phyloP scores from a whole-genome alignment of 2,329 filamentous ascomycete species.

The Aspergillus viridinutans region DNA sequence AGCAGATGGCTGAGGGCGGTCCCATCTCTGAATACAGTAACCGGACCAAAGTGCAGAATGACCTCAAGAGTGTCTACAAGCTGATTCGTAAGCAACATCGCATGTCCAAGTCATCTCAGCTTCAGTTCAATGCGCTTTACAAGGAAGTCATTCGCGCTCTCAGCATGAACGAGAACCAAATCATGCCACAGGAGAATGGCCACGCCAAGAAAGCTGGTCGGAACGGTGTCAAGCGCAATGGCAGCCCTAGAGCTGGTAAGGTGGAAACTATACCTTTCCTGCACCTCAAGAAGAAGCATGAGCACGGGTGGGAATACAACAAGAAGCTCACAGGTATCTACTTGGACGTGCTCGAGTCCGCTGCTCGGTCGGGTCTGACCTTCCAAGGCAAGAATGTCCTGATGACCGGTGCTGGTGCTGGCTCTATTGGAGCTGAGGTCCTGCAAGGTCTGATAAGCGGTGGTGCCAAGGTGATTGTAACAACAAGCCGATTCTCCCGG shows the following conservation, averaged over 20 bases:
- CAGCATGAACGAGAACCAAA: constrained; percentile 97
- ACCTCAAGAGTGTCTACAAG: constrained; percentile 92
- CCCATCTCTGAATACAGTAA: constrained; percentile 99
- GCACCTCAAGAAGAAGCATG: constrained; percentile 94
- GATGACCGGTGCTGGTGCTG: constrained; percentile 97
- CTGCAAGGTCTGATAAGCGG: constrained; percentile 93
- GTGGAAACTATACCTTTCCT: constrained; percentile 97
- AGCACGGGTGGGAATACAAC: constrained; percentile 98
- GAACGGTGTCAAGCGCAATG: constrained; percentile 47
- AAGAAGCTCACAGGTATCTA: constrained; percentile 96
- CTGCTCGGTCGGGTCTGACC: constrained; percentile 79
- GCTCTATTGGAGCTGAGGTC: constrained; percentile 95
- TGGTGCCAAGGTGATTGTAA: constrained; percentile 94
- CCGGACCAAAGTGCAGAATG: constrained; percentile 95
- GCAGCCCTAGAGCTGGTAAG: constrained; percentile 70
- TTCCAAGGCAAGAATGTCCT: constrained; percentile 94
- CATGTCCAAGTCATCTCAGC: constrained; percentile 89
- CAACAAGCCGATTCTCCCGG: constrained; percentile 91
- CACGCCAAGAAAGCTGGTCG: constrained; percentile 54
- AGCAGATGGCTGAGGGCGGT: constrained; percentile 96
- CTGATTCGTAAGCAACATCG: constrained; percentile 98
- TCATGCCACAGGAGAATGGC: constrained; percentile 81
- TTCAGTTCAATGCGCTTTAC: constrained; percentile 95
- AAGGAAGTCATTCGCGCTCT: constrained; percentile 90
- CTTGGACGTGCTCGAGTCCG: constrained; percentile 84